Evolutionary conservation across 768 basidiomycete species (phyloP).

Genomic region (Phanerodontia chrysosporium): DNA sequence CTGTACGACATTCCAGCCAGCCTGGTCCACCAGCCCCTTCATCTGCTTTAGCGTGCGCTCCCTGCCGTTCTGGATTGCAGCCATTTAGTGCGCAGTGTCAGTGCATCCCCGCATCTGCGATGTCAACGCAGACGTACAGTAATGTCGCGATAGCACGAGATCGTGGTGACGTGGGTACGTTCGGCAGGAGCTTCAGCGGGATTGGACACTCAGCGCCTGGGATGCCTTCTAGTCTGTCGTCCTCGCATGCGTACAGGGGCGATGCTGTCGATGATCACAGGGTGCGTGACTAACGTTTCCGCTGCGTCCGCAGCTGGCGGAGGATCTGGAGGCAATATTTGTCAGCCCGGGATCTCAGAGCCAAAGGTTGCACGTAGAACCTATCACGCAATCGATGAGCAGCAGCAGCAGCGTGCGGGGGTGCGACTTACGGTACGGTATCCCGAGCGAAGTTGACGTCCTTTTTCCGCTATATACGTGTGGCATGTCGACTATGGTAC

Average conservation of each 20-base stretch:
- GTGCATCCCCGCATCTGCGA: background rate
- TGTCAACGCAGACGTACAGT: background rate
- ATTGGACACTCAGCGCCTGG: background rate
- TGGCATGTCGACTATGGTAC: too few species aligned
- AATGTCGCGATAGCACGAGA: background rate
- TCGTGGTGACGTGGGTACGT: background rate
- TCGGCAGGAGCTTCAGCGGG: background rate
- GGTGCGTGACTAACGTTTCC: constrained; percentile 18
- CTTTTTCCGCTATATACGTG: too few species aligned
- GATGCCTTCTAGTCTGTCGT: constrained; percentile 9
- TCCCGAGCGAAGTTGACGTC: too few species aligned
- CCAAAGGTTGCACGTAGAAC: too few species aligned
- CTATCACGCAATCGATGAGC: too few species aligned
- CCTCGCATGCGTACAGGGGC: constrained; percentile 18
- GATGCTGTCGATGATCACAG: constrained; percentile 22
- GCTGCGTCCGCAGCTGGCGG: constrained; percentile 18
- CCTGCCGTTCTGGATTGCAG: background rate
- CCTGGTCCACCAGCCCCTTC: background rate
- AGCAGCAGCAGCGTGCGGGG: too few species aligned
- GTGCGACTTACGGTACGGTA: too few species aligned
- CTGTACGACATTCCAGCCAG: background rate
- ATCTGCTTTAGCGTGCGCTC: background rate
- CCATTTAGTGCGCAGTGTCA: background rate
- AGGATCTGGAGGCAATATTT: constrained; percentile 24
- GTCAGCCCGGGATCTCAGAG: constrained; percentile 34